Percentiles rank a stretch among this genome's conserved stretches.
phyloP scores from a whole-genome alignment of 306 rosid species.

The Geum urbanum region DNA sequence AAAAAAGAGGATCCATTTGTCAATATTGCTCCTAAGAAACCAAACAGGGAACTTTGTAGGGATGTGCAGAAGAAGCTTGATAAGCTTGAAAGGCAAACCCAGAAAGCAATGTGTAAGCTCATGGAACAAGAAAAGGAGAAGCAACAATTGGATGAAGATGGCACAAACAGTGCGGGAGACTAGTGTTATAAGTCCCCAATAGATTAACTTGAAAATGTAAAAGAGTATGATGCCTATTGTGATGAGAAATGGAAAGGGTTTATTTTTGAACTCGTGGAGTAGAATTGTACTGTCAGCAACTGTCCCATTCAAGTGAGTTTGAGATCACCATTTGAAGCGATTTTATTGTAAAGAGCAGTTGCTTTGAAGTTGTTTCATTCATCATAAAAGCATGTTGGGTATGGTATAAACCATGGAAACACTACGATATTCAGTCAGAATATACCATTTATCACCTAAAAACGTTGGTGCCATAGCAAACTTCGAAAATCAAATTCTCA shows the following conservation, averaged over 20 bases:
- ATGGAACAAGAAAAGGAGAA: conserved; percentile 82
- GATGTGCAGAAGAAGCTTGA: conserved; percentile 97
- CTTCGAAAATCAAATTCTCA: no score
- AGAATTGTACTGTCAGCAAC: neutral
- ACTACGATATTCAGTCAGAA: no score
- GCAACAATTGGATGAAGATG: conserved; percentile 59
- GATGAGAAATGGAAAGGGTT: neutral
- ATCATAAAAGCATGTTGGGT: no score
- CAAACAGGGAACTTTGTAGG: conserved; percentile 91
- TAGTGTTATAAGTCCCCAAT: neutral
- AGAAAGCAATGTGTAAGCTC: conserved; percentile 72
- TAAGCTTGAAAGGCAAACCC: conserved; percentile 86
- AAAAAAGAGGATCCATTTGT: conserved; percentile 77
- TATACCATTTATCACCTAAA: no score
- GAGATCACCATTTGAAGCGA: neutral
- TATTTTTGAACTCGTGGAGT: neutral
- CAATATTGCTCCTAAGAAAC: conserved; percentile 95
- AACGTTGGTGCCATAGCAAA: no score
- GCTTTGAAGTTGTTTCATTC: neutral
- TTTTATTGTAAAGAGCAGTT: neutral
- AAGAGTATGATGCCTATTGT: neutral
- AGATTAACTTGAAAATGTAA: neutral
- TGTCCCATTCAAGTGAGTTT: neutral
- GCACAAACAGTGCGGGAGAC: conserved; percentile 24
- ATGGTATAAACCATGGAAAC: no score